Percentiles rank a stretch among this genome's conserved stretches.
phyloP scores from a whole-genome alignment of 2,329 filamentous ascomycete genomes.

The Fusarium lateritium region DNA sequence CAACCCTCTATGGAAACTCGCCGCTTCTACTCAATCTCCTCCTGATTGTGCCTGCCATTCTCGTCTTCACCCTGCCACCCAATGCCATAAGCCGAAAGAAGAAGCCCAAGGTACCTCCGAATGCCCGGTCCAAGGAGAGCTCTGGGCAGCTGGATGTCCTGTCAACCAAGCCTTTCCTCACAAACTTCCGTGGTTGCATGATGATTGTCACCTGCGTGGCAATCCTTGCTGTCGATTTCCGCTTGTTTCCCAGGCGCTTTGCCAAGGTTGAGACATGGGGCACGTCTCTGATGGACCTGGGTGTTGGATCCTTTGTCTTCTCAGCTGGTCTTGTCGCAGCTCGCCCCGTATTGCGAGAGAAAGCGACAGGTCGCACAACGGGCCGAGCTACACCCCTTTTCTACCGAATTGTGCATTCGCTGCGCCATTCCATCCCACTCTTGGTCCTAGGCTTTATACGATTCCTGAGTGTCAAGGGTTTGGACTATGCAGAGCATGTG shows the following conservation, averaged over 20 bases:
- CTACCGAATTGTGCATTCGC: conserved; percentile 74
- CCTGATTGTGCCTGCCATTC: conserved; percentile 77
- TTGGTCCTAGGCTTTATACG: conserved; percentile 84
- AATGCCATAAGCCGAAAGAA: conserved; percentile 56
- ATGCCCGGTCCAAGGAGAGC: conserved; percentile 55
- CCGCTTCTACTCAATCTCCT: conserved; percentile 82
- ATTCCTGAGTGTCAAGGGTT: conserved; percentile 89
- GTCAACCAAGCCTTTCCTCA: conserved; percentile 92
- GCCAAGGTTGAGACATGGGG: conserved; percentile 99
- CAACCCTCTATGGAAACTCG: conserved; percentile 84
- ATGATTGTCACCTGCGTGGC: conserved; percentile 90
- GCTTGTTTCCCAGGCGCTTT: conserved; percentile 91
- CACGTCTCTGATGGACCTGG: conserved; percentile 98
- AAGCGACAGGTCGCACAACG: conserved; percentile 64
- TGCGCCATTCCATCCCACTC: conserved; percentile 87
- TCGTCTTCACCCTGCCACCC: conserved; percentile 70
- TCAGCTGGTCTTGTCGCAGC: conserved; percentile 93
- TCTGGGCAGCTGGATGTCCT: conserved; percentile 61
- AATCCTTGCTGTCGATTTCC: conserved; percentile 97
- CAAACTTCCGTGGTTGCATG: conserved; percentile 91
- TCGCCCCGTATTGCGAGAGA: conserved; percentile 81
- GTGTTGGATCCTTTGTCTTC: conserved; percentile 98
- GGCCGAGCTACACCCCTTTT: conserved; percentile 65
- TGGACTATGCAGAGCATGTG: conserved; percentile 97
- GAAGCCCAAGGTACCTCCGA: conserved; percentile 64